Base-by-base conservation (phyloP, 352 stramenopile species). In the Globisporangium iwayamae region DNA sequence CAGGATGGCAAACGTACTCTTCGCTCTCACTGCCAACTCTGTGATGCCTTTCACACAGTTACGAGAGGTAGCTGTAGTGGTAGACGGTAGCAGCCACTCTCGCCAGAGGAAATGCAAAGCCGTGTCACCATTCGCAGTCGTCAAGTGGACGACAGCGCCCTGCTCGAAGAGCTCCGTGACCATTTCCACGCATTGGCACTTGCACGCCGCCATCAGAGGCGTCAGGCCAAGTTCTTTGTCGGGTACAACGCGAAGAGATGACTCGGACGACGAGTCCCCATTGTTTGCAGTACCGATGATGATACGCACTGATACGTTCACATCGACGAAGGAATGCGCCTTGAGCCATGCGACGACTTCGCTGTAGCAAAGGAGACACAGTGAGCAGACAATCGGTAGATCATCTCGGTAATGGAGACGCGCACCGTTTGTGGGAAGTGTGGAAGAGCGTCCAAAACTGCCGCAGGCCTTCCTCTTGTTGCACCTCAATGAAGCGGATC, bases 151-250 rank as follows among this genome's bases (percentile, higher is more conserved):
- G 6, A 68, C 75, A 3, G 83, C 79, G 2, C 70, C 80, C 53
- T 85, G 72, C 1, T 82, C 71, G 8, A 94, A 56, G 1, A 94
- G 60, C 22, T 66, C 73, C 0, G 10, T 34, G 18, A 83, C 78
- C 47, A 94, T 63, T 2, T 88, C 76, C 11, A 84, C 72, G 50
- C 73, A 66, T 56, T 86, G 70, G 6, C 74, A 68, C 0, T 71
- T 70, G 36, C 83, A 90, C 3, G 85, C 85, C 16, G 67, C 75
- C 85, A 94, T 94, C 3, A 94, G 66, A 4, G 85, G 85, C 10
- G 81, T 90, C 32, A 85, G 2, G 2, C 81, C 85, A 2, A 85
- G 63, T 1, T 77, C 71, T 65, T 51, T 69, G 46, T 81, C 64
- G 4, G 56, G 46, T 0, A 61, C 55, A 11, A 65, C 69, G 22